Conservation (phyloP, 2,329 filamentous ascomycete genomes). For the Diaporthe amygdali region DNA sequence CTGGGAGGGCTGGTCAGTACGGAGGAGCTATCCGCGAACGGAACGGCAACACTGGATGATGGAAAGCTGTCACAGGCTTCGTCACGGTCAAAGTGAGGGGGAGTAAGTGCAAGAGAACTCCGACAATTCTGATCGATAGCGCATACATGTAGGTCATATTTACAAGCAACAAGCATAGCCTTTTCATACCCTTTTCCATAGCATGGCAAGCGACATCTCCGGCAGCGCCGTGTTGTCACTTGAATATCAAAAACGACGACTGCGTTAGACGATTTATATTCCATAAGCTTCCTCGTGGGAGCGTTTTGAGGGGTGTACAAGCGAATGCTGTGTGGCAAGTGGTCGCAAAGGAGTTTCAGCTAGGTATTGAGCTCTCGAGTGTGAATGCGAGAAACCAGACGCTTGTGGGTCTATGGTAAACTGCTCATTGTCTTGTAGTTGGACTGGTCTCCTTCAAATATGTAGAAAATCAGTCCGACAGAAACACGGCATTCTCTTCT, state of each 20-base stretch:
- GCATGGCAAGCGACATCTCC: neutral
- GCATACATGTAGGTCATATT: neutral
- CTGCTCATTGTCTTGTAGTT: too few relatives aligned
- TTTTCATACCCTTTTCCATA: conserved; percentile 4
- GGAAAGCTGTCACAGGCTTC: conserved; percentile 1
- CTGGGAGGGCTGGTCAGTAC: conserved; percentile 32
- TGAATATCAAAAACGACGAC: neutral
- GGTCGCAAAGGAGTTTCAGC: too few relatives aligned
- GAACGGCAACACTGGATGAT: neutral
- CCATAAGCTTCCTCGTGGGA: neutral
- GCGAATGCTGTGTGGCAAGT: too few relatives aligned
- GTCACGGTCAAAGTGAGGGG: conserved; percentile 11
- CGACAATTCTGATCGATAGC: neutral
- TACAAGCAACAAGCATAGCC: neutral
- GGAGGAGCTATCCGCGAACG: neutral
- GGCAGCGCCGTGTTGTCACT: neutral
- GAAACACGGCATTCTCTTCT: neutral
- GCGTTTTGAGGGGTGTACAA: too few relatives aligned
- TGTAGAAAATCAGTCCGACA: neutral
- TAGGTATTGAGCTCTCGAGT: too few relatives aligned
- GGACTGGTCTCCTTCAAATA: neutral
- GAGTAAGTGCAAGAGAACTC: neutral
- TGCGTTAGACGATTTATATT: neutral
- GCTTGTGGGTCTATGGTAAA: too few relatives aligned
- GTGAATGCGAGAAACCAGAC: too few relatives aligned